Conservation (phyloP, 106 monocot species). For the Allium fistulosum region DNA sequence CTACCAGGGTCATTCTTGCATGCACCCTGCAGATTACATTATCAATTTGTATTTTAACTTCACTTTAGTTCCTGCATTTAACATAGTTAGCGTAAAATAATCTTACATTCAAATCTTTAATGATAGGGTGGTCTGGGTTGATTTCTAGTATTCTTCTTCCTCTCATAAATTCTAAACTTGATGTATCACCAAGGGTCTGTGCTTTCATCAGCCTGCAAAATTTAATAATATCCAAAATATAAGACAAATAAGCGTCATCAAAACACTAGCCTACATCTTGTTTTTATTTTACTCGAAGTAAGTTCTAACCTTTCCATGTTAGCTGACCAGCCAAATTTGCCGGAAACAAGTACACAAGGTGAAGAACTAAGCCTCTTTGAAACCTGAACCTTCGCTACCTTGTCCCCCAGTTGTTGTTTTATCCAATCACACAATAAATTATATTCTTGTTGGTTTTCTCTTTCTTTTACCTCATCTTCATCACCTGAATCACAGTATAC, state of each 20-base stretch:
- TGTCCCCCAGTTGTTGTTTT: slow-evolving; percentile 93
- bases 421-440: slow-evolving; percentile 94
- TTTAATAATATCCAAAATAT: background rate
- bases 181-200: slow-evolving; percentile 87
- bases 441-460: slow-evolving; percentile 76
- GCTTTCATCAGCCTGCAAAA: slow-evolving; percentile 85
- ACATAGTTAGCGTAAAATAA: background rate
- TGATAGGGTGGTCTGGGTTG: slow-evolving; percentile 87
- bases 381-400: slow-evolving; percentile 91
- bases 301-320: slow-evolving; percentile 77
- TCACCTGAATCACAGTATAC: slow-evolving; percentile 41
- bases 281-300: no score
- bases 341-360: slow-evolving; percentile 96
- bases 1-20: slow-evolving; percentile 87
- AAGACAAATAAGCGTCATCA: background rate
- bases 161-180: slow-evolving; percentile 95
- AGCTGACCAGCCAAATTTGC: slow-evolving; percentile 96
- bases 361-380: slow-evolving; percentile 91
- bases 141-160: slow-evolving; percentile 88
- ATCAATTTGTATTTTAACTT: background rate
- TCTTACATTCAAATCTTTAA: slow-evolving; percentile 86
- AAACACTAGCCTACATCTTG: background rate
- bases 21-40: slow-evolving; percentile 52
- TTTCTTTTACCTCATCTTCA: slow-evolving; percentile 86
- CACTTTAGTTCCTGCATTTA: background rate